Evolutionary conservation across 2,329 filamentous ascomycete genomes (phyloP).

Genomic region (Malbranchea cinnamomea): DNA sequence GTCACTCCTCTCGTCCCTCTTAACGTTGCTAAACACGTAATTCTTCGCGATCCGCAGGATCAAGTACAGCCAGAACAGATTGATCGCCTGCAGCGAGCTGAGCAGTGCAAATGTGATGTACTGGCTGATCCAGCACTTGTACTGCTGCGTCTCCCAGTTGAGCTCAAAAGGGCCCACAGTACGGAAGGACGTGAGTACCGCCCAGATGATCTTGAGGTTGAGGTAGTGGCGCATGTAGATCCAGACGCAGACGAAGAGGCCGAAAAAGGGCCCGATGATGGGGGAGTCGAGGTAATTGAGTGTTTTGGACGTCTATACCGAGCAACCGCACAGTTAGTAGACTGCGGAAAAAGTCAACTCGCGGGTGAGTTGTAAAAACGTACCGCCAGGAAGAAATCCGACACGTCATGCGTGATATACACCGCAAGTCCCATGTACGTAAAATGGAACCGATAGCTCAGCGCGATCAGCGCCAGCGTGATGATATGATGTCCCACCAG

Average conservation of each 20-base stretch:
- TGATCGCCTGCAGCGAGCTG: constrained; percentile 30
- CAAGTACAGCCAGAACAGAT: constrained; percentile 32
- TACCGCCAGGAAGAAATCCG: constrained; percentile 89
- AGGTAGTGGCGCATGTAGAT: constrained; percentile 73
- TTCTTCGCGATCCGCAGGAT: constrained; percentile 30
- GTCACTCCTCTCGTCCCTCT: constrained; percentile 30
- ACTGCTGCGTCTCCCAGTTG: constrained; percentile 35
- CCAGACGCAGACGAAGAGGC: constrained; percentile 68
- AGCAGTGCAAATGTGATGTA: constrained; percentile 31
- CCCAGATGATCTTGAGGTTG: constrained; percentile 34
- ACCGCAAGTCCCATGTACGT: constrained; percentile 88
- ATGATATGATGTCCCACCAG: constrained; percentile 84
- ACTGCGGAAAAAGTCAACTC: constrained; percentile 1
- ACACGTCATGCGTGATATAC: constrained; percentile 88
- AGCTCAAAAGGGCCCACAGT: constrained; percentile 33
- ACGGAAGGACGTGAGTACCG: constrained; percentile 31
- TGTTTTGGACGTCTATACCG: constrained; percentile 67
- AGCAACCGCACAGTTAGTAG: no score
- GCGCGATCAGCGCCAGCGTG: constrained; percentile 64
- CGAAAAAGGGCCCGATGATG: constrained; percentile 72
- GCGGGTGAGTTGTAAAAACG: constrained; percentile 19
- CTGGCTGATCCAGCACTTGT: constrained; percentile 35
- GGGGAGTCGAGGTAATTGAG: constrained; percentile 78
- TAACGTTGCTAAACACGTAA: constrained; percentile 25
- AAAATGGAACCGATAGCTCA: constrained; percentile 93